A percentile compares a stretch with the other conserved stretches of the same genome.
Evolutionary conservation across 257 asterid species (phyloP).

Genomic region (Ehretia macrophylla): DNA sequence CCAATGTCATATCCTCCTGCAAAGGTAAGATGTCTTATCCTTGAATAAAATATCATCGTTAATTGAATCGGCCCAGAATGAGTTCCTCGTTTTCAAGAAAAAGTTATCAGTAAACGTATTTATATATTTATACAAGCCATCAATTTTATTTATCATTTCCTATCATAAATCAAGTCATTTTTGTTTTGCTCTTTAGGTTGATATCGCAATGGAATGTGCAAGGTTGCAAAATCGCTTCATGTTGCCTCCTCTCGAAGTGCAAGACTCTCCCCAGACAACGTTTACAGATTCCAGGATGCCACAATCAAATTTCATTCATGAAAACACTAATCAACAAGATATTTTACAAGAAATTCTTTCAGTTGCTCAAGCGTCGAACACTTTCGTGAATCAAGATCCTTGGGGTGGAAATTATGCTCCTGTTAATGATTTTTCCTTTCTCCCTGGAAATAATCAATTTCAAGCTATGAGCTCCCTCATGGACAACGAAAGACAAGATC

Average conservation of each 20-base stretch:
- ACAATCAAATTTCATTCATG: neutral
- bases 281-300: neutral
- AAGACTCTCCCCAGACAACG: slow-evolving; percentile 13
- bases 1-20: slow-evolving; percentile 5
- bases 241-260: slow-evolving; percentile 14
- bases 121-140: no score
- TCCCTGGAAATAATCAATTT: slow-evolving; percentile 2
- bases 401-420: neutral
- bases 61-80: no score
- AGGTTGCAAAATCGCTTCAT: slow-evolving; percentile 8
- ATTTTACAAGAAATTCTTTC: slow-evolving; percentile 7
- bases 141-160: no score
- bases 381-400: slow-evolving; percentile 3
- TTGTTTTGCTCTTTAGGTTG: slow-evolving; percentile 4
- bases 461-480: neutral
- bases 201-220: slow-evolving; percentile 14
- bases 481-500: neutral
- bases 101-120: no score
- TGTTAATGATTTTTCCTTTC: slow-evolving; percentile 3
- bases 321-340: slow-evolving; percentile 5
- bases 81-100: no score
- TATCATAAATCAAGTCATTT: no score
- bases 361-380: slow-evolving; percentile 11
- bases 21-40: slow-evolving; percentile 1
- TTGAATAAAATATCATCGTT: no score